A percentile compares a stretch with the other conserved stretches of the same genome.
Conservation (phyloP, 2,329 filamentous ascomycete genomes). For the Dactylellina haptotyla region DNA sequence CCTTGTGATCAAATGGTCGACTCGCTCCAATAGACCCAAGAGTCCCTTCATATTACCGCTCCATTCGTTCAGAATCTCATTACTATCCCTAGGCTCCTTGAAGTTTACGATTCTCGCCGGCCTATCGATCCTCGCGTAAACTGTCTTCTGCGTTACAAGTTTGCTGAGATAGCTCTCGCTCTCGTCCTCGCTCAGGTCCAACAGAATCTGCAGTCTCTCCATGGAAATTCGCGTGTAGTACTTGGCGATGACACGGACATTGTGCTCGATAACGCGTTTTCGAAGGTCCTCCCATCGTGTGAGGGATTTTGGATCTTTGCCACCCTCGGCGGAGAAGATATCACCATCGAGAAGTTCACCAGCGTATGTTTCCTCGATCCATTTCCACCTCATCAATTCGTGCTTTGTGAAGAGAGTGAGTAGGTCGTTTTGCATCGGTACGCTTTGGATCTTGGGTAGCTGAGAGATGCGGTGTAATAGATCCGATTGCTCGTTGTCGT, state of each 20-base stretch:
- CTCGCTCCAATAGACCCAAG: conserved; percentile 83
- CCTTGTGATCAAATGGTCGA: conserved; percentile 98
- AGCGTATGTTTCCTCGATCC: conserved; percentile 87
- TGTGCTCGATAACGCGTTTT: conserved; percentile 99
- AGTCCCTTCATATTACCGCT: conserved; percentile 97
- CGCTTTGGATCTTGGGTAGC: conserved; percentile 84
- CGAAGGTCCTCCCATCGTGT: conserved; percentile 92
- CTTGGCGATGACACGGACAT: conserved; percentile 95
- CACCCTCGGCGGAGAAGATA: conserved; percentile 77
- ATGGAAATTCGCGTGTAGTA: conserved; percentile 99
- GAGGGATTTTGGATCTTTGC: conserved; percentile 80
- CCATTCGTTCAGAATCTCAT: conserved; percentile 98
- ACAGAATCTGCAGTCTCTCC: conserved; percentile 84
- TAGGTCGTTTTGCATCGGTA: conserved; percentile 69
- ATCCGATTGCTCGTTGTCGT: conserved; percentile 98
- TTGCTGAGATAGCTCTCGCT: conserved; percentile 99
- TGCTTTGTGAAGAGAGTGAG: conserved; percentile 94
- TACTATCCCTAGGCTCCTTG: conserved; percentile 90
- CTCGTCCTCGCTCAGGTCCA: conserved; percentile 92
- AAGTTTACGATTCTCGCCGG: conserved; percentile 93
- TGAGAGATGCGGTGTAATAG: conserved; percentile 91
- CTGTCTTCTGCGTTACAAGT: conserved; percentile 95
- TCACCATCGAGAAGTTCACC: conserved; percentile 88
- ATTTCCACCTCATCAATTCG: conserved; percentile 98
- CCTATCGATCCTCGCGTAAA: conserved; percentile 96